Percentiles rank a stretch among this genome's conserved stretches.
Evolutionary conservation across 2,329 filamentous ascomycete genomes (phyloP).

Genomic region (Fusarium sp.): DNA sequence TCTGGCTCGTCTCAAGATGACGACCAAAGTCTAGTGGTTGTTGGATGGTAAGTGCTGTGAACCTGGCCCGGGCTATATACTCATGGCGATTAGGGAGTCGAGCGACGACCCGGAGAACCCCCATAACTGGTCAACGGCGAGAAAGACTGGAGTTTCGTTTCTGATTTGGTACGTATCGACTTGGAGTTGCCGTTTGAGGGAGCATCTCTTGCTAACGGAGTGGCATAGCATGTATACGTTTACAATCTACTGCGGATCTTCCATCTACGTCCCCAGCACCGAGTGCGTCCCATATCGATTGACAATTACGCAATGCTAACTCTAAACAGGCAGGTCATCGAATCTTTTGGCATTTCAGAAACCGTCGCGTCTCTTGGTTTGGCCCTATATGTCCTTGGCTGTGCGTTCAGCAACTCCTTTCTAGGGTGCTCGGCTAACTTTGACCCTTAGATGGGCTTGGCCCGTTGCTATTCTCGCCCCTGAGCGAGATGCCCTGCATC

Average conservation of each 20-base stretch:
- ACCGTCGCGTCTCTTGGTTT: background rate
- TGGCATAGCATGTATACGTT: background rate
- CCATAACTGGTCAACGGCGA: background rate
- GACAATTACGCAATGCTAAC: background rate
- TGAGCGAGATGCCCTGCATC: conserved; percentile 64
- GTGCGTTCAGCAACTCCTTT: background rate
- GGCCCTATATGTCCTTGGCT: background rate
- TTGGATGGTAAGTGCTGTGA: background rate
- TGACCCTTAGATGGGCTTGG: background rate
- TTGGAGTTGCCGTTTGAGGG: rapidly evolving
- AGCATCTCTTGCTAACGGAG: background rate
- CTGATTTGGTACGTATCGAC: background rate
- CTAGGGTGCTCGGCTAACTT: background rate
- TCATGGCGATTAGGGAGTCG: background rate
- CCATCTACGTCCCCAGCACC: background rate
- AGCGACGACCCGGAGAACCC: background rate
- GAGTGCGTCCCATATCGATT: background rate
- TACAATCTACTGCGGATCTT: background rate
- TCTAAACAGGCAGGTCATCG: background rate
- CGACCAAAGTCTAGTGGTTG: background rate
- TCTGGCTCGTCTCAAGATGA: background rate
- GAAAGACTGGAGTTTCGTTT: background rate
- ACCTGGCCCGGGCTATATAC: background rate
- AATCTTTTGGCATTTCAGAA: background rate
- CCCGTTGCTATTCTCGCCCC: background rate